A percentile compares a stretch with the other conserved stretches of the same genome.
Evolutionary conservation across 1,139 yeast species (phyloP).

Genomic region (Casaregolazyma suthepensis): DNA sequence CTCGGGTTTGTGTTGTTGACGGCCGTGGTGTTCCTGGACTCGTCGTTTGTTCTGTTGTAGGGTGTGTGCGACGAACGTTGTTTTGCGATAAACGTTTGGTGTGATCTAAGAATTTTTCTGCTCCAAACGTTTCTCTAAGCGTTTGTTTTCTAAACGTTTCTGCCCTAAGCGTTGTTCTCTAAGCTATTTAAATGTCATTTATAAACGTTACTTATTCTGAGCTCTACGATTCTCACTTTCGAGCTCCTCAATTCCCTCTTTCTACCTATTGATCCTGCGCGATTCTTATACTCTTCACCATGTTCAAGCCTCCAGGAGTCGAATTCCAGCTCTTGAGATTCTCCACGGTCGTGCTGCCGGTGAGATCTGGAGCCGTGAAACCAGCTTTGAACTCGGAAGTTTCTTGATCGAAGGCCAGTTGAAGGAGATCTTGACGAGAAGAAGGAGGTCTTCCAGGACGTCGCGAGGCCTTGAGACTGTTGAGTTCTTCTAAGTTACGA

Average conservation of each 20-base stretch:
- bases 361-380: constrained; percentile 64
- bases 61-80: background rate
- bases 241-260: too few species aligned
- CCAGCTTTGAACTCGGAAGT: constrained; percentile 60
- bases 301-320: constrained; percentile 69
- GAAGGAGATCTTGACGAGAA: constrained; percentile 59
- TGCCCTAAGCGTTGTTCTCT: too few species aligned
- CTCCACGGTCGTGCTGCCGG: constrained; percentile 53
- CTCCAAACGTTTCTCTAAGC: too few species aligned
- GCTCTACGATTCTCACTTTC: too few species aligned
- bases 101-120: too few species aligned
- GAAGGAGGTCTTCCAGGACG: constrained; percentile 86
- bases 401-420: constrained; percentile 58
- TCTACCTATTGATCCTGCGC: constrained; percentile 19
- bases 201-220: background rate
- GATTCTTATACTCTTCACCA: constrained; percentile 41
- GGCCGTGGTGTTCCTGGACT: constrained; percentile 5
- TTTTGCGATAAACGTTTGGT: too few species aligned
- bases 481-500: constrained; percentile 69
- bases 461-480: constrained; percentile 50
- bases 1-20: background rate
- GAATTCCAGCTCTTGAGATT: constrained; percentile 72
- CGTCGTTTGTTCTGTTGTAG: constrained; percentile 7
- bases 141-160: too few species aligned
- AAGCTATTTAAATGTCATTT: background rate